Conservation (phyloP, 352 stramenopile species). For the Phytophthora colocasiae region DNA sequence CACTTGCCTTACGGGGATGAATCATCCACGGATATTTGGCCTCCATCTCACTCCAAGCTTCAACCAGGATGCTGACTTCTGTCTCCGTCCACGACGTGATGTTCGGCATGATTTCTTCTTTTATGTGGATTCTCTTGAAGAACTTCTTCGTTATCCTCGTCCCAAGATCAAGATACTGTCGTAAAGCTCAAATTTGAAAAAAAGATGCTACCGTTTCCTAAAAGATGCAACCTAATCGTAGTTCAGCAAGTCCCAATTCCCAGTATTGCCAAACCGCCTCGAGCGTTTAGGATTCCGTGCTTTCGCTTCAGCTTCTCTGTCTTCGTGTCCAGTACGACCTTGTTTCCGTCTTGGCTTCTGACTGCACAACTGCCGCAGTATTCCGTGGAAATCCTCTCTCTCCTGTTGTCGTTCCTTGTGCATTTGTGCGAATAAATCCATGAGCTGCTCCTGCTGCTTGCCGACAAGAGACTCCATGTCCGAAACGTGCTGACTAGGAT, state of each 20-base stretch:
- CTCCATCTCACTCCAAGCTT: slow-evolving; percentile 32
- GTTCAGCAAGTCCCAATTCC: no score
- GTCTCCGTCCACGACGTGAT: slow-evolving; percentile 19
- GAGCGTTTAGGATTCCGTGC: no score
- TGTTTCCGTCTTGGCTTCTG: slow-evolving; percentile 2
- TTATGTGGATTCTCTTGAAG: neutral
- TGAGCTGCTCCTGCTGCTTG: slow-evolving; percentile 47
- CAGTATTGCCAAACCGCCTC: no score
- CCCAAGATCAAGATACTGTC: neutral
- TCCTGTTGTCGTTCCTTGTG: slow-evolving; percentile 47
- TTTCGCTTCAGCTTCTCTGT: no score
- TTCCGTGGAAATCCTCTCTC: slow-evolving; percentile 39
- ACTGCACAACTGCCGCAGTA: slow-evolving; percentile 36
- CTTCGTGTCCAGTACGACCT: no score
- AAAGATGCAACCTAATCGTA: no score
- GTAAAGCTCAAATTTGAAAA: no score
- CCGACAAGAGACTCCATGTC: slow-evolving; percentile 39
- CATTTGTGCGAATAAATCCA: slow-evolving; percentile 48
- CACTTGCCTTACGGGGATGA: slow-evolving; percentile 2
- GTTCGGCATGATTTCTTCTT: neutral
- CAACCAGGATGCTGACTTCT: slow-evolving; percentile 24
- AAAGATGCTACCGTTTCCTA: no score
- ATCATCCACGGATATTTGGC: slow-evolving; percentile 18
- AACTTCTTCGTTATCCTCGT: neutral
- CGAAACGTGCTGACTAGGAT: slow-evolving; percentile 19